A percentile compares a stretch with the other conserved stretches of the same genome.
Conservation (phyloP, 257 asterid species). For the Cinchona pubescens region DNA sequence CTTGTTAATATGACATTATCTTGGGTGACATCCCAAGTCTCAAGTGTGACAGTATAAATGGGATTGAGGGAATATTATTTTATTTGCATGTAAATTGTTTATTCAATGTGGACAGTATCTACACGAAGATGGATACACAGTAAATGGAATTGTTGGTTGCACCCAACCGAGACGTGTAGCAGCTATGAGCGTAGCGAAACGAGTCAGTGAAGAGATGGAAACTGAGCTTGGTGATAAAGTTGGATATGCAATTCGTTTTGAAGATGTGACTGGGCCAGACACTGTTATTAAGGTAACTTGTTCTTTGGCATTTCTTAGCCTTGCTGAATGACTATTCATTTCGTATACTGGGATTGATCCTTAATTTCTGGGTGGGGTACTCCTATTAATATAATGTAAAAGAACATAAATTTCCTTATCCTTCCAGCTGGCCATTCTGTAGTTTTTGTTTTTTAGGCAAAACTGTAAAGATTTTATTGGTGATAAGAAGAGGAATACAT, state of each 20-base stretch:
- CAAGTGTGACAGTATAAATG: too few species aligned
- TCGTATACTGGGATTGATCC: not conserved
- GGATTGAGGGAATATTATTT: too few species aligned
- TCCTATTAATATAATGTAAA: not conserved
- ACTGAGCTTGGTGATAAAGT: conserved; percentile 83
- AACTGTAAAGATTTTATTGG: too few species aligned
- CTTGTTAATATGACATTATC: too few species aligned
- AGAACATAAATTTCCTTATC: not conserved
- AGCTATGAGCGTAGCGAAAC: conserved; percentile 98
- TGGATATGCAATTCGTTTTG: conserved; percentile 96
- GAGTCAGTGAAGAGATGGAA: conserved; percentile 99
- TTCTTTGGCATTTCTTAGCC: not conserved
- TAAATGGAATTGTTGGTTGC: conserved; percentile 75
- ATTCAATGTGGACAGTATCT: conserved; percentile 59
- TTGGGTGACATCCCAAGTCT: too few species aligned
- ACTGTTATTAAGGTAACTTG: conserved; percentile 77
- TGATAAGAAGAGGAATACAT: too few species aligned
- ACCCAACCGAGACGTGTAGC: conserved; percentile 99
- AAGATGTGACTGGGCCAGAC: conserved; percentile 90
- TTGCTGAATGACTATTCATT: too few species aligned
- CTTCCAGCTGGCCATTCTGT: not conserved
- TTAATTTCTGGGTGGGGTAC: not conserved
- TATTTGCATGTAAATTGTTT: not conserved
- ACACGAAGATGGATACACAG: conserved; percentile 84
- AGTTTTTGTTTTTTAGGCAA: not conserved